Percentiles rank a stretch among this genome's conserved stretches.
These are phyloP conservation scores for Suillus hirtellus DNA, from an alignment of 768 basidiomycete species.

Conservation along the genomic window DNA sequence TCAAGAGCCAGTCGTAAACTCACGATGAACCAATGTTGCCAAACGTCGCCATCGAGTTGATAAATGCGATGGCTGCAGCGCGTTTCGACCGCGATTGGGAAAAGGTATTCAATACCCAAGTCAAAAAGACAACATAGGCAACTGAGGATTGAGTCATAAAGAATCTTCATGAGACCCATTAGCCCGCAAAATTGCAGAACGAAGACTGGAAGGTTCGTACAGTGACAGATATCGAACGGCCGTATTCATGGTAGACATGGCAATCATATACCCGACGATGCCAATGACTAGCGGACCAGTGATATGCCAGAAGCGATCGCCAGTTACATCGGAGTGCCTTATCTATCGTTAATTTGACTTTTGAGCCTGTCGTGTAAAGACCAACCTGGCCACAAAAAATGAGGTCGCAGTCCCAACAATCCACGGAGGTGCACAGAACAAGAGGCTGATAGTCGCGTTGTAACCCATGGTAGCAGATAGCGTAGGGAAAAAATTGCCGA, in stretches of 20 bases:
- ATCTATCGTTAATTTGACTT: conserved; percentile 9
- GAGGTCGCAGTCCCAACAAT: conserved; percentile 58
- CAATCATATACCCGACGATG: conserved; percentile 64
- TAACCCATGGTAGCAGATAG: conserved; percentile 71
- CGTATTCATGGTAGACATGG: conserved; percentile 61
- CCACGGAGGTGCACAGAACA: conserved; percentile 81
- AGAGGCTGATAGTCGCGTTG: conserved; percentile 56
- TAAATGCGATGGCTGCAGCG: conserved; percentile 77
- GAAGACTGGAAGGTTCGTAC: conserved; percentile 34
- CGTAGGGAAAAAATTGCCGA: conserved; percentile 81
- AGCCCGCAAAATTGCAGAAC: conserved; percentile 1
- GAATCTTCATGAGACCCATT: conserved; percentile 46
- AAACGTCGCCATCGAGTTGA: conserved; percentile 76
- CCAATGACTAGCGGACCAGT: conserved; percentile 52
- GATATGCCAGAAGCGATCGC: conserved; percentile 76
- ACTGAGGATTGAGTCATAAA: conserved; percentile 73
- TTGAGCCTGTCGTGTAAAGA: not conserved
- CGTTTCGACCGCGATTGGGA: conserved; percentile 82
- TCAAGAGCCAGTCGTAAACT: conserved; percentile 30
- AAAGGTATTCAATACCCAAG: conserved; percentile 56
- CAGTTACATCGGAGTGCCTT: conserved; percentile 69
- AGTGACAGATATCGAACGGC: conserved; percentile 64
- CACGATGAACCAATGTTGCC: conserved; percentile 83
- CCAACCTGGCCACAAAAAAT: conserved; percentile 51
- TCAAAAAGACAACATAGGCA: conserved; percentile 63